Conservation (phyloP, 164 flowering plant genomes). For the Sextonia rubra region DNA sequence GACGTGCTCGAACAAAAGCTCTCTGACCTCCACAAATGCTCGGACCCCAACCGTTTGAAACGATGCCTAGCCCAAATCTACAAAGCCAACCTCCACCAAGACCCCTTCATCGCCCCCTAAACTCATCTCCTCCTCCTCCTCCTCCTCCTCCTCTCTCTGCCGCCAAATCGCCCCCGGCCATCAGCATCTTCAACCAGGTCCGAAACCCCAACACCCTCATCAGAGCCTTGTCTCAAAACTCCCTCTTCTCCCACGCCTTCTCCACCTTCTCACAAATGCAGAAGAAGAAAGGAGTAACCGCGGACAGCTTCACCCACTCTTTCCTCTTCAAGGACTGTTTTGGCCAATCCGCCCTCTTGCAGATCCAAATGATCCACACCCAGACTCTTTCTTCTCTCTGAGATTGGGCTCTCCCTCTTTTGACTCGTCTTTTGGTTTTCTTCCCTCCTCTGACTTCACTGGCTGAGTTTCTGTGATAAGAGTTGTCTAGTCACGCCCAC, state of each 20-base stretch:
- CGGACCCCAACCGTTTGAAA: slow-evolving; percentile 44
- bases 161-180: slow-evolving; percentile 49
- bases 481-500: no score
- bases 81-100: slow-evolving; percentile 52
- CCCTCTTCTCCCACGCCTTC: slow-evolving; percentile 43
- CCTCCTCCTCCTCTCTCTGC: slow-evolving; percentile 50
- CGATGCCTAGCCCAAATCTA: slow-evolving; percentile 66
- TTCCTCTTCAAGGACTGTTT: slow-evolving; percentile 63
- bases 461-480: no score
- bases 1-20: slow-evolving; percentile 64
- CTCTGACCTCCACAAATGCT: slow-evolving; percentile 57
- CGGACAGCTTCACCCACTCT: slow-evolving; percentile 72
- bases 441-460: no score
- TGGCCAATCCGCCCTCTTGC: slow-evolving; percentile 24
- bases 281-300: slow-evolving; percentile 11
- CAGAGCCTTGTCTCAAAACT: slow-evolving; percentile 47
- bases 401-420: no score
- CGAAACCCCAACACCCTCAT: slow-evolving; percentile 54
- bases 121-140: slow-evolving; percentile 64
- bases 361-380: slow-evolving; percentile 59
- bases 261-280: slow-evolving; percentile 49
- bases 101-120: slow-evolving; percentile 58
- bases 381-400: no score
- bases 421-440: no score
- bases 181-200: slow-evolving; percentile 44